Percentiles rank a stretch among this genome's conserved stretches.
Evolutionary conservation across 805 yeast genomes (phyloP).

Genomic region (Nakazawaea pomicola): DNA sequence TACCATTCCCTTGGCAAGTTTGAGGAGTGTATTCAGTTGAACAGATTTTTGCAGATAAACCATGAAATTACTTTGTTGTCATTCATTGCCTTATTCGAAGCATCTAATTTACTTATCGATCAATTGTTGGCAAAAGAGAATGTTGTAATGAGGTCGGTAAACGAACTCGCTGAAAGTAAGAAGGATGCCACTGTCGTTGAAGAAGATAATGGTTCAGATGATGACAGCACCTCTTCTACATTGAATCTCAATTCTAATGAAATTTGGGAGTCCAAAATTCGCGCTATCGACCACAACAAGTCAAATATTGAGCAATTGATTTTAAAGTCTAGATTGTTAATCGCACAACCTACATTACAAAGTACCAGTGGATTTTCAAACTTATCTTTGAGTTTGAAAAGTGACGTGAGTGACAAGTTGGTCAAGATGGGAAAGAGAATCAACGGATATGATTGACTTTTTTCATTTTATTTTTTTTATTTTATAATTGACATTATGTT

Average conservation of each 20-base stretch:
- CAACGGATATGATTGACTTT: slow-evolving; percentile 21
- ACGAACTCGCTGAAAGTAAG: slow-evolving; percentile 1
- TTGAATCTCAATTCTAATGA: slow-evolving; percentile 2
- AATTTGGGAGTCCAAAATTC: slow-evolving; percentile 6
- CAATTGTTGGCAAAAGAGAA: slow-evolving; percentile 15
- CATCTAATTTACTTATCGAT: slow-evolving; percentile 19
- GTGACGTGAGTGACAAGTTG: slow-evolving; percentile 25
- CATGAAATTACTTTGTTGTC: slow-evolving; percentile 21
- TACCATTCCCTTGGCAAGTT: slow-evolving; percentile 20
- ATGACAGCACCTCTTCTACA: slow-evolving; percentile 6
- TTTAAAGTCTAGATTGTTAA: slow-evolving; percentile 19
- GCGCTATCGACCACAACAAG: slow-evolving; percentile 13
- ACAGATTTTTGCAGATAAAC: slow-evolving; percentile 20
- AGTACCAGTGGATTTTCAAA: slow-evolving; percentile 17
- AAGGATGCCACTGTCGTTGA: slow-evolving; percentile 7
- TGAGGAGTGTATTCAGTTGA: slow-evolving; percentile 19
- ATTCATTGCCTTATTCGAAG: slow-evolving; percentile 22
- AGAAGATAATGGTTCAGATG: slow-evolving; percentile 10
- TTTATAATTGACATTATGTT: neutral
- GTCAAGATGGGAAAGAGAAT: slow-evolving; percentile 23
- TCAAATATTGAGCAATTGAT: slow-evolving; percentile 18
- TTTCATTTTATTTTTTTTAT: neutral
- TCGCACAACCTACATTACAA: slow-evolving; percentile 14
- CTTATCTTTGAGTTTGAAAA: slow-evolving; percentile 23
- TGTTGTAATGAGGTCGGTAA: neutral